Evolutionary conservation across 441 rosid genomes (phyloP).

Genomic region (Monsonia emarginata): DNA sequence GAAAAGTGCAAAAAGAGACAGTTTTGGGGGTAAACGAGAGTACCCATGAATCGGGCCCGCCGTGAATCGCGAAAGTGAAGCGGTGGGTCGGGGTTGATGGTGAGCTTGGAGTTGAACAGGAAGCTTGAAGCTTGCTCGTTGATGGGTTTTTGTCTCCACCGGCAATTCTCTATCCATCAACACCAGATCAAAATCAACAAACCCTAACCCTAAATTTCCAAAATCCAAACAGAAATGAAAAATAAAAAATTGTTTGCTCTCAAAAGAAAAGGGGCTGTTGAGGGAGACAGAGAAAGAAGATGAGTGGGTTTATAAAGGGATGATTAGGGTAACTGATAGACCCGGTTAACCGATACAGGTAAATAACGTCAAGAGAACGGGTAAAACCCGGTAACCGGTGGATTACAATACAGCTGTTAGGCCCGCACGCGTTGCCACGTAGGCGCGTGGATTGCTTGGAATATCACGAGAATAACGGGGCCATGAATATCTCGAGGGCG

Average conservation of each 20-base stretch:
- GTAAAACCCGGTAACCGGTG: neutral
- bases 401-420: neutral
- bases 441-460: neutral
- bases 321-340: conserved; percentile 20
- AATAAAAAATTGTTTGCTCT: neutral
- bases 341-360: conserved; percentile 20
- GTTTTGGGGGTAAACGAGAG: too few relatives aligned
- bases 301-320: conserved; percentile 4
- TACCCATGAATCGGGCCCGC: too few relatives aligned
- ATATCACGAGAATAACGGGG: conserved; percentile 7
- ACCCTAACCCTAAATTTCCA: neutral
- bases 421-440: neutral
- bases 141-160: too few relatives aligned
- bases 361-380: conserved; percentile 14
- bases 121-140: too few relatives aligned
- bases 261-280: neutral
- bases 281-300: neutral
- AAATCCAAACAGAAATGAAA: neutral
- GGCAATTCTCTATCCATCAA: too few relatives aligned
- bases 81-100: too few relatives aligned
- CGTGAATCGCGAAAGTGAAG: too few relatives aligned
- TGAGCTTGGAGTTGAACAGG: too few relatives aligned
- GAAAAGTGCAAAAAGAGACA: too few relatives aligned
- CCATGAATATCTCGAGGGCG: conserved; percentile 1
- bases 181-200: neutral